Percentiles rank a stretch among this genome's conserved stretches.
Conservation (phyloP, 805 yeast species). For the Candida sphagnicola region DNA sequence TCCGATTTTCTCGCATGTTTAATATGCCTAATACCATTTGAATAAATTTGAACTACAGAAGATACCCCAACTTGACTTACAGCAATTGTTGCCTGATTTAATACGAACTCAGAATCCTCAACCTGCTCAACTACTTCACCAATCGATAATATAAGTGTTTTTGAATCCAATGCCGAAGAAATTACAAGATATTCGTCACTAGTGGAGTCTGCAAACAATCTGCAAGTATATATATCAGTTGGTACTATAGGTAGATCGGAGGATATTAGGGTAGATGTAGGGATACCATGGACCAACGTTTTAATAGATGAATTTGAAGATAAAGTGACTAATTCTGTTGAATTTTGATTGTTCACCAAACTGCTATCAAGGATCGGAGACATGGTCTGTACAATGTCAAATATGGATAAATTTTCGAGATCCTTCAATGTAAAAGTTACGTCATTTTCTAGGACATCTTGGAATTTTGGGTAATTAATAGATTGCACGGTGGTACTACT, state of each 20-base stretch:
- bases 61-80: slow-evolving; percentile 63
- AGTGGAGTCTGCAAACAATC: slow-evolving; percentile 37
- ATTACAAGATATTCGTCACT: slow-evolving; percentile 64
- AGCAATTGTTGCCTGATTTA: slow-evolving; percentile 57
- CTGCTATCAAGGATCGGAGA: slow-evolving; percentile 47
- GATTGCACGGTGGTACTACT: slow-evolving; percentile 19
- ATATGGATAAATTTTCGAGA: slow-evolving; percentile 56
- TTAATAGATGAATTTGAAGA: slow-evolving; percentile 46
- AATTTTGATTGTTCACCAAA: slow-evolving; percentile 17
- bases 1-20: slow-evolving; percentile 16
- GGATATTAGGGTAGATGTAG: slow-evolving; percentile 59
- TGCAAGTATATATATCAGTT: slow-evolving; percentile 60
- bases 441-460: background rate
- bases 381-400: slow-evolving; percentile 45
- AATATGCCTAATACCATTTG: slow-evolving; percentile 62
- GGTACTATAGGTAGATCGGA: slow-evolving; percentile 71
- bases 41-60: slow-evolving; percentile 70
- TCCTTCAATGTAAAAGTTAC: slow-evolving; percentile 17
- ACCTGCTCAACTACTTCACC: slow-evolving; percentile 81
- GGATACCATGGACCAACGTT: slow-evolving; percentile 52
- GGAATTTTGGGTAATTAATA: slow-evolving; percentile 5
- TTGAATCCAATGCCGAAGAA: slow-evolving; percentile 49
- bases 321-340: slow-evolving; percentile 22
- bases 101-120: slow-evolving; percentile 57
- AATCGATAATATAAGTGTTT: slow-evolving; percentile 69